A percentile compares a stretch with the other conserved stretches of the same genome.
Evolutionary conservation across 2,329 filamentous ascomycete species (phyloP).

Genomic region (Colletotrichum sp.): DNA sequence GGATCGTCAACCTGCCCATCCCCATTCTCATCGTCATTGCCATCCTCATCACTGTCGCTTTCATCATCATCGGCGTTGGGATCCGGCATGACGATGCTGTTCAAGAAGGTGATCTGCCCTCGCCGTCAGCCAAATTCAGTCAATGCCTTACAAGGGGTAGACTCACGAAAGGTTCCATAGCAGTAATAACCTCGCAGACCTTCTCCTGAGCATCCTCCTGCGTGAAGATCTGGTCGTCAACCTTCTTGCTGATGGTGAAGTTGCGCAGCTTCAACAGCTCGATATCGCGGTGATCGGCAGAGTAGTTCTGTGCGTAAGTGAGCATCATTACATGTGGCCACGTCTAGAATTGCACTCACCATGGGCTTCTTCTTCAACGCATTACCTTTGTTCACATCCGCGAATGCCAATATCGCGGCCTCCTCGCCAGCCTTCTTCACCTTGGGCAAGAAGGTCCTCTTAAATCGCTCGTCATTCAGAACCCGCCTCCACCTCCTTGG

Average conservation of each 20-base stretch:
- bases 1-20: neutral
- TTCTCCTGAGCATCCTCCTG: conserved; percentile 66
- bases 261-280: conserved; percentile 80
- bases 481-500: conserved; percentile 73
- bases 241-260: conserved; percentile 73
- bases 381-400: conserved; percentile 70
- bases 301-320: conserved; percentile 65
- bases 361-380: conserved; percentile 88
- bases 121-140: neutral
- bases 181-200: conserved; percentile 67
- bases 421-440: conserved; percentile 54
- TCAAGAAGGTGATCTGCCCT: conserved; percentile 71
- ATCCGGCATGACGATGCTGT: conserved; percentile 77
- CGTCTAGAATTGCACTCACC: conserved; percentile 51
- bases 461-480: conserved; percentile 65
- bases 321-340: neutral
- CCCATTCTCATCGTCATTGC: neutral
- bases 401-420: conserved; percentile 73
- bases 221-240: conserved; percentile 70
- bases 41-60: conserved; percentile 36
- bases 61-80: conserved; percentile 47
- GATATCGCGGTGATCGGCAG: conserved; percentile 78
- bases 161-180: conserved; percentile 83
- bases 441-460: conserved; percentile 63
- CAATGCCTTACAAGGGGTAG: too few relatives aligned